A percentile compares a stretch with the other conserved stretches of the same genome.
Conservation (phyloP, 2,329 filamentous ascomycete genomes). For the Epichloe sibirici region DNA sequence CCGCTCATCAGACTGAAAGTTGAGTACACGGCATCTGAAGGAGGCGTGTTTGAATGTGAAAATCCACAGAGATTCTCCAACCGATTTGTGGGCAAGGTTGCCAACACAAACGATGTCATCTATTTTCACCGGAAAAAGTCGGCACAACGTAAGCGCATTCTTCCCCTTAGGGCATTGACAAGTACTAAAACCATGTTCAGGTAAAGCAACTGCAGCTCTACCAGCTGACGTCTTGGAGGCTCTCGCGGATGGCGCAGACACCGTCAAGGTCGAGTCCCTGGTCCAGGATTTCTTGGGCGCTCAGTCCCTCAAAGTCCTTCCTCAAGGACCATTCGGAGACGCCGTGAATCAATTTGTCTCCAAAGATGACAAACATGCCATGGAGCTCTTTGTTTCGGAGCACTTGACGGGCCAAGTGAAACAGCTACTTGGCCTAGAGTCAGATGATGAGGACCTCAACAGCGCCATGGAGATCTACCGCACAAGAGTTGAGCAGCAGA, state of each 20-base stretch:
- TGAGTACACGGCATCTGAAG: constrained; percentile 76
- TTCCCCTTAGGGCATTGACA: neutral
- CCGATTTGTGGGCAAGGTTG: constrained; percentile 78
- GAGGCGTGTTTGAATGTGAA: constrained; percentile 77
- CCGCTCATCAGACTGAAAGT: constrained; percentile 84
- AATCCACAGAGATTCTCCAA: constrained; percentile 96
- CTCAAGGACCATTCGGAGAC: constrained; percentile 84
- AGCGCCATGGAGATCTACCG: constrained; percentile 63
- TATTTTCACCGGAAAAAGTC: constrained; percentile 86
- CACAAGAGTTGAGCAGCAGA: constrained; percentile 56
- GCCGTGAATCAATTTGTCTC: constrained; percentile 87
- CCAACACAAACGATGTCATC: constrained; percentile 87
- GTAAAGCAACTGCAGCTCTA: constrained; percentile 30
- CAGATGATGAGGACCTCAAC: constrained; percentile 54
- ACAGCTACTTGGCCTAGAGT: constrained; percentile 53
- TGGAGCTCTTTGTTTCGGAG: constrained; percentile 69
- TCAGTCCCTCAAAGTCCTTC: constrained; percentile 84
- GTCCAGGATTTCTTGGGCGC: constrained; percentile 79
- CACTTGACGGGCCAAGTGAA: constrained; percentile 59
- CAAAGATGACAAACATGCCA: constrained; percentile 88
- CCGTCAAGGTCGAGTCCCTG: constrained; percentile 76
- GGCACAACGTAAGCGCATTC: constrained; percentile 19
- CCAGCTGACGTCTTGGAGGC: constrained; percentile 51
- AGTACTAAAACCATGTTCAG: constrained; percentile 11
- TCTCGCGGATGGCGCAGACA: constrained; percentile 41